These are phyloP conservation scores for Botryotinia narcissicola DNA, from an alignment of 2,329 filamentous ascomycete genomes.

Conservation along the genomic window DNA sequence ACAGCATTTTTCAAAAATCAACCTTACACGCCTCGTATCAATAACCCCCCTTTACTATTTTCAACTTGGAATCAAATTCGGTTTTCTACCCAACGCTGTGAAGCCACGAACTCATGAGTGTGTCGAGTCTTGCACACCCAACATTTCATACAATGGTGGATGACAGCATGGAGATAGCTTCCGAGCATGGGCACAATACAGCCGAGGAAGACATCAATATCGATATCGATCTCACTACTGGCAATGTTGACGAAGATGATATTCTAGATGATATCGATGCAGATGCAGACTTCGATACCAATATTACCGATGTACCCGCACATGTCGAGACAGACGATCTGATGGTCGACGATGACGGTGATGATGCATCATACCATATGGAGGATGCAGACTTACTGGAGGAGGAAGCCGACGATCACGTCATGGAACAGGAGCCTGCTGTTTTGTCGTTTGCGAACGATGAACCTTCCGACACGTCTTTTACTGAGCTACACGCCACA, in stretches of 20 bases:
- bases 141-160: slow-evolving; percentile 38
- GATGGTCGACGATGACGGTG: slow-evolving; percentile 43
- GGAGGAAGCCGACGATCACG: slow-evolving; percentile 30
- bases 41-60: background rate
- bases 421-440: slow-evolving; percentile 28
- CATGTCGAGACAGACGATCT: slow-evolving; percentile 45
- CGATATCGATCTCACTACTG: slow-evolving; percentile 52
- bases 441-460: slow-evolving; percentile 24
- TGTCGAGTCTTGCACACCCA: slow-evolving; percentile 14
- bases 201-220: slow-evolving; percentile 55
- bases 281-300: slow-evolving; percentile 37
- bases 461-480: slow-evolving; percentile 1
- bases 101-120: slow-evolving; percentile 14
- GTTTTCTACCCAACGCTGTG: background rate
- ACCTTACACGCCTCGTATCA: background rate
- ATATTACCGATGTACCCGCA: slow-evolving; percentile 14
- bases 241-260: slow-evolving; percentile 50
- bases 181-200: slow-evolving; percentile 42
- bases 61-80: background rate
- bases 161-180: slow-evolving; percentile 55
- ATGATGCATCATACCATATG: slow-evolving; percentile 42
- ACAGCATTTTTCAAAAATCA: background rate
- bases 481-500: slow-evolving; percentile 15
- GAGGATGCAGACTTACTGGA: slow-evolving; percentile 35
- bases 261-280: slow-evolving; percentile 52